Evolutionary conservation across 805 yeast genomes (phyloP), one percentile per base, ranked within the genome.

Genomic region (Starmerella riodocensis): DNA sequence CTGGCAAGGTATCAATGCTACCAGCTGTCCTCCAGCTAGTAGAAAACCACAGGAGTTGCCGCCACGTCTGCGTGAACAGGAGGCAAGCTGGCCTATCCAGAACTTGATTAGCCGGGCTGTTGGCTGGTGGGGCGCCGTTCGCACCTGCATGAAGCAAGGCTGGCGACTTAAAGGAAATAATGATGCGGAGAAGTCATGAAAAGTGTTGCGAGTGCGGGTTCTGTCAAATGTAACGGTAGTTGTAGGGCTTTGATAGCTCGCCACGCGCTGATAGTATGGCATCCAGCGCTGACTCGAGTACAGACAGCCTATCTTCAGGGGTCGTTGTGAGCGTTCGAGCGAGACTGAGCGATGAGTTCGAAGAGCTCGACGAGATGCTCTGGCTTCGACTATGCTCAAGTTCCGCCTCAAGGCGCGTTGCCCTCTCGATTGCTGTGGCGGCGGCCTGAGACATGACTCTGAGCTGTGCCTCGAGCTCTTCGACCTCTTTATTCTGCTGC

Each of bases 351-450:
- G 50, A 43, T 2, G 46, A 36, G 24, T 18, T n/a, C 8, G 44
- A 34, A 7, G 45, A 39, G 22, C 38, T 34, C 11, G 33, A n/a
- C 20, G 48, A 32, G 34, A 37, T 29, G 27, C 31, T 17, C 25
- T 27, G 29, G 6, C 32, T 19, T 23, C 40, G 40, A 27, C 32
- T 23, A 23, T 29, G 7, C 27, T 38, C 47, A 8, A 52, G 45
- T 39, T 48, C 50, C 7, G 33, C 12, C 30, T 52, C 56, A 13
- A 52, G 49, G 25, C 42, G 44, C 11, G 50, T 36, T 2, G 53
- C 56, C 4, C 54, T 37, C 29, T 52, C 55, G 24, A 52, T 45
- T 19, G 56, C 56, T 11, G 48, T 42, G 1, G 55, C 54, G 3
- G 55, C 54, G 0, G 54, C 52, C 39, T 42, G 43, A 4, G 53